Evolutionary conservation across 805 yeast genomes (phyloP), one percentile per base, ranked within the genome.

Genomic region (Diddensiella santjacobensis): DNA sequence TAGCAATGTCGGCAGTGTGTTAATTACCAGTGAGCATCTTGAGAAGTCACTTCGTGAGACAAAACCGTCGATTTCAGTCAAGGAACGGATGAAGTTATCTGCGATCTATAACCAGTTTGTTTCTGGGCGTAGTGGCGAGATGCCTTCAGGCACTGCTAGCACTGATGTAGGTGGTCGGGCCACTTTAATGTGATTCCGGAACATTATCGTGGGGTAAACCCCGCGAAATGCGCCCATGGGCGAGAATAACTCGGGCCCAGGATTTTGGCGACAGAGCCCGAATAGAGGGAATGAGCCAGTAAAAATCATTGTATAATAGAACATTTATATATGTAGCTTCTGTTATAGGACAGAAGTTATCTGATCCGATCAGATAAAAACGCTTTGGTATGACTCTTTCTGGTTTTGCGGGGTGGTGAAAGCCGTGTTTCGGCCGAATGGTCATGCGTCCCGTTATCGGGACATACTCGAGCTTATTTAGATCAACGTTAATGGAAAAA

Each of bases 91-190:
- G 4, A 86, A 88, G 58, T 73, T 91, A 42, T 64, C 71, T 20
- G 66, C 63, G 0, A 83, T 91, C 29, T 91, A 91, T 61, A 62
- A 70, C 18, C 81, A 83, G 60, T 93, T 91, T 60, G 78, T 83
- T 3, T 75, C 81, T 36, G 88, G 80, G 13, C 69, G 97, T 40
- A 90, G 85, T 48, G 96, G 96, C 0, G 82, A 83, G 49, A 80
- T 91, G 87, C 96, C 95, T 0, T 81, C 80, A 54, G 97, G 96
- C 0, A 75, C 81, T 29, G 80, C 91, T 2, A 79, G 93, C 59
- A 79, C 72, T 36, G 90, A 85, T 41, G 75, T 89, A 15, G 97
- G 97, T 1, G 96, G 89, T 2, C 73, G 97, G 50, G 77, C 86
- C 6, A 84, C 96, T 0, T 68, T 90, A 44, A 86, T 85, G 88